A percentile compares a stretch with the other conserved stretches of the same genome.
Conservation (phyloP, 106 monocot genomes). For the Dioscorea dumetorum region DNA sequence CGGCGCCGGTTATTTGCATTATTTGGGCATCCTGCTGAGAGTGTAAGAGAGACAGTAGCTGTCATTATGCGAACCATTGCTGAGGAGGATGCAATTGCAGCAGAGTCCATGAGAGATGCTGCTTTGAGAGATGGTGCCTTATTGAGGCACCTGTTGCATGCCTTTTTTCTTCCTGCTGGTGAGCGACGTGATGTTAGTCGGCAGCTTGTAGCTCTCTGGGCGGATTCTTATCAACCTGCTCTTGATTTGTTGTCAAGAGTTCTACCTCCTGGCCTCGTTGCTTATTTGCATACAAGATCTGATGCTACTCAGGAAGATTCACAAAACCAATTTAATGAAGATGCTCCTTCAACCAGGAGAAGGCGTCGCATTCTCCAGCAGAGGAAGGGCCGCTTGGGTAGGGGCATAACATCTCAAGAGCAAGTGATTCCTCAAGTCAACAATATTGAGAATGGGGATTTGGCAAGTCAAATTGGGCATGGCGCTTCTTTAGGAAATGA, state of each 20-base stretch:
- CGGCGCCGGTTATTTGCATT: constrained; percentile 75
- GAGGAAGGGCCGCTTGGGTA: constrained; percentile 44
- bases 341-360: constrained; percentile 49
- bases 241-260: constrained; percentile 87
- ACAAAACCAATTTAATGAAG: constrained; percentile 49
- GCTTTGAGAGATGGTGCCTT: constrained; percentile 98
- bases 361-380: constrained; percentile 81
- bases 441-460: constrained; percentile 29
- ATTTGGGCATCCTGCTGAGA: constrained; percentile 96
- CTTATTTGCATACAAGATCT: constrained; percentile 87
- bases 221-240: constrained; percentile 98
- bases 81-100: constrained; percentile 99
- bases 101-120: constrained; percentile 99
- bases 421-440: constrained; percentile 16
- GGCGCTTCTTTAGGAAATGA: constrained; percentile 18
- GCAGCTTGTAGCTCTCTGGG: constrained; percentile 99
- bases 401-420: constrained; percentile 20
- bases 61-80: constrained; percentile 99
- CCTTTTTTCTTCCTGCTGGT: constrained; percentile 80
- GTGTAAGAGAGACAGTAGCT: constrained; percentile 88
- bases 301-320: constrained; percentile 48
- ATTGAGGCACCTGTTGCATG: constrained; percentile 86
- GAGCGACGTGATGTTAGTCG: constrained; percentile 91
- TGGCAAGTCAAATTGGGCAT: constrained; percentile 16
- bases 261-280: constrained; percentile 99